A percentile compares a stretch with the other conserved stretches of the same genome.
These are phyloP conservation scores for Thielaviopsis punctulata DNA, from an alignment of 2,329 filamentous ascomycete genomes.

Conservation along the genomic window DNA sequence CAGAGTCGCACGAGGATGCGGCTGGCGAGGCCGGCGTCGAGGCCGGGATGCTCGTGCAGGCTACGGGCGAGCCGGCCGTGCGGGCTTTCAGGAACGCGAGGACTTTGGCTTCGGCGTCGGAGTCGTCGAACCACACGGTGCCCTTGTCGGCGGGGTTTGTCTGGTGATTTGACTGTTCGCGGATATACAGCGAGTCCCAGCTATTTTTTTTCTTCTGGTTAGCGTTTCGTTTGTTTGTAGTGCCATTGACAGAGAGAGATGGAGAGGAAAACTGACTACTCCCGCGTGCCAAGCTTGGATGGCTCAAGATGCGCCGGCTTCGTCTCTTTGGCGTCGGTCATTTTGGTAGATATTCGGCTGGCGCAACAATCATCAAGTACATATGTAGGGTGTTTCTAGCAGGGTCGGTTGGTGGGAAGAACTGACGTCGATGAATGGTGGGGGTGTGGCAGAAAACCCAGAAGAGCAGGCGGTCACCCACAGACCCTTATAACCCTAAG, in stretches of 20 bases:
- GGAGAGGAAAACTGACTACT: conserved; percentile 47
- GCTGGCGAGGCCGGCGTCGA: neutral
- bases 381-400: too few species aligned
- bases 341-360: neutral
- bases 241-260: neutral
- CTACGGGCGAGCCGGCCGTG: neutral
- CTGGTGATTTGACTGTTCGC: conserved; percentile 54
- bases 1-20: conserved; percentile 15
- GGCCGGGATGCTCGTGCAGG: neutral
- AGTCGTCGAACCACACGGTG: conserved; percentile 93
- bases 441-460: too few species aligned
- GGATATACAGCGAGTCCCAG: conserved; percentile 59
- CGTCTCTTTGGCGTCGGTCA: conserved; percentile 7
- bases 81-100: conserved; percentile 42
- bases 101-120: conserved; percentile 69
- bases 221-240: neutral
- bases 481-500: too few species aligned
- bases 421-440: too few species aligned
- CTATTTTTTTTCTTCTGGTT: conserved; percentile 23
- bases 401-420: too few species aligned
- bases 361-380: neutral
- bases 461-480: too few species aligned
- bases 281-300: conserved; percentile 68
- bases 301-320: conserved; percentile 55
- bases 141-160: conserved; percentile 62